phyloP scores from a whole-genome alignment of 2,329 filamentous ascomycete genomes.

The Xenoacremonium recifei region DNA sequence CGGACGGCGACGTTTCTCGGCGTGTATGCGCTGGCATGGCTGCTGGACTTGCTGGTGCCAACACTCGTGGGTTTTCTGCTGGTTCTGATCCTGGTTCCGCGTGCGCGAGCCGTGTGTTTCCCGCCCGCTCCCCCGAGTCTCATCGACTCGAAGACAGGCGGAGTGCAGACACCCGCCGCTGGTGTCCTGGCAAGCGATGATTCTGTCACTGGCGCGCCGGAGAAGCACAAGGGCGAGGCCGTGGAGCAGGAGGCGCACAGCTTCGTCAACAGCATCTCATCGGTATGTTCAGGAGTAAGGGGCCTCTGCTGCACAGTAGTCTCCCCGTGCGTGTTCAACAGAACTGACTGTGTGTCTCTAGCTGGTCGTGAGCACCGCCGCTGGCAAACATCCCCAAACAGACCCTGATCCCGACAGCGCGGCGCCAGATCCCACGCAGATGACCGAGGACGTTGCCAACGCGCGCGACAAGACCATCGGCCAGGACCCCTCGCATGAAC shows the following conservation, averaged over 20 bases:
- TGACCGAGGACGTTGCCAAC: conserved; percentile 37
- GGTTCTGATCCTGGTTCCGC: conserved; percentile 64
- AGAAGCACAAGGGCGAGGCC: conserved; percentile 80
- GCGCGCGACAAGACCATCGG: conserved; percentile 47
- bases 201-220: conserved; percentile 76
- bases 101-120: conserved; percentile 63
- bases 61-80: conserved; percentile 58
- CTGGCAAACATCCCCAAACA: conserved; percentile 71
- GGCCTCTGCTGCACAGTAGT: background rate
- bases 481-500: conserved; percentile 34
- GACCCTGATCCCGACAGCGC: conserved; percentile 53
- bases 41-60: conserved; percentile 68
- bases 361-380: conserved; percentile 71
- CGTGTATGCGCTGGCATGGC: conserved; percentile 65
- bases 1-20: conserved; percentile 63
- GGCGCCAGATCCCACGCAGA: conserved; percentile 50
- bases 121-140: conserved; percentile 75
- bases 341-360: conserved; percentile 29
- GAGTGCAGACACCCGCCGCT: conserved; percentile 73
- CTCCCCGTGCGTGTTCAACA: background rate
- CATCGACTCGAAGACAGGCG: conserved; percentile 67
- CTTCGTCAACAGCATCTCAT: conserved; percentile 67
- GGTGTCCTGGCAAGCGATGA: conserved; percentile 75
- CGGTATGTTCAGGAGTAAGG: conserved; percentile 34
- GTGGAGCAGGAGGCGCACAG: conserved; percentile 82